phyloP scores from a whole-genome alignment of 306 rosid genomes.

The Quercus variabilis region DNA sequence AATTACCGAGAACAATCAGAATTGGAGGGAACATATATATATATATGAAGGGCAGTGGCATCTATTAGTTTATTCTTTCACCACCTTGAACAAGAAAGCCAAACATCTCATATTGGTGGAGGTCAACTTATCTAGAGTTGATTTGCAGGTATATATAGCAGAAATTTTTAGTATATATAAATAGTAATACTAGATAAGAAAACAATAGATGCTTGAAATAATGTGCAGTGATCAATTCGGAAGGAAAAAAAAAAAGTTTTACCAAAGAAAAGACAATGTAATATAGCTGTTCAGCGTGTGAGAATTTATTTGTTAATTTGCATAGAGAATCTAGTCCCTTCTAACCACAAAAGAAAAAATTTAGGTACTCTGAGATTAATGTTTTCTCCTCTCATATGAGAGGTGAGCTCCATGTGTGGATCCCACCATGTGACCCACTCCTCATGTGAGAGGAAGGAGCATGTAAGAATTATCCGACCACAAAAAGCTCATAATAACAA shows the following conservation, averaged over 20 bases:
- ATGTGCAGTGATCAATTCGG: neutral
- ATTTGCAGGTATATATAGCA: too few relatives aligned
- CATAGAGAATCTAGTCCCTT: neutral
- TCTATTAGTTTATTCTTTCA: too few relatives aligned
- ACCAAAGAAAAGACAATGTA: conserved; percentile 29
- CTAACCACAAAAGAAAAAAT: neutral
- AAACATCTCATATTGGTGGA: too few relatives aligned
- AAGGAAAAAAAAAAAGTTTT: neutral
- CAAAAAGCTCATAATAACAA: conserved; percentile 26
- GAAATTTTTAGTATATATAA: too few relatives aligned
- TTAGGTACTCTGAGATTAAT: fast-evolving
- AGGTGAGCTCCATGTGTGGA: fast-evolving
- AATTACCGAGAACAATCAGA: too few relatives aligned
- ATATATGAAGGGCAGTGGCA: too few relatives aligned
- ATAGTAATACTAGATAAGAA: neutral
- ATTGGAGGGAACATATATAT: too few relatives aligned
- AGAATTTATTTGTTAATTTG: conserved; percentile 13
- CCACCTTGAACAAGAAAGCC: too few relatives aligned
- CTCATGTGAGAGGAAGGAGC: too few relatives aligned
- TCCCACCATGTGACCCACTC: too few relatives aligned
- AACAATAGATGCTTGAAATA: neutral
- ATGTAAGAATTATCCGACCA: neutral
- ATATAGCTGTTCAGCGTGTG: conserved; percentile 40
- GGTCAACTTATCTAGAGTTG: too few relatives aligned
- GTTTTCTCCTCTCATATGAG: too few relatives aligned